Percentiles rank a stretch among this genome's conserved stretches.
Evolutionary conservation across 495 filamentous ascomycete genomes (phyloP).

Genomic region (Podospora pseudopauciseta): DNA sequence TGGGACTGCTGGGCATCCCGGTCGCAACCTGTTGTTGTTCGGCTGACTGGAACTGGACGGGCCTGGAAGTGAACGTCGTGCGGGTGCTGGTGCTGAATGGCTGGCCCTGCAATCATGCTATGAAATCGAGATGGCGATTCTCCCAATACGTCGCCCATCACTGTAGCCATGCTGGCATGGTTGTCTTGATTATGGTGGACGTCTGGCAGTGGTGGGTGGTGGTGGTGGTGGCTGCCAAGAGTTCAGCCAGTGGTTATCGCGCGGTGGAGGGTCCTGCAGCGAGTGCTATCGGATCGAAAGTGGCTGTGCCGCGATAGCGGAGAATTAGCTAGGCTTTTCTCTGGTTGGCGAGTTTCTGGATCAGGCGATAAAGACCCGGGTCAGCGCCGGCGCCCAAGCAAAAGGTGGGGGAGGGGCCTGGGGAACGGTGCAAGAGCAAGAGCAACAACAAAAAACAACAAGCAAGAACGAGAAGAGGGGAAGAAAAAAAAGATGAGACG

Average conservation of each 20-base stretch:
- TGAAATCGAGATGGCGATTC: constrained; percentile 46
- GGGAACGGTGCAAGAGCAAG: not conserved
- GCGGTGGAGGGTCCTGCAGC: constrained; percentile 12
- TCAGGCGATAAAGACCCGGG: constrained; percentile 34
- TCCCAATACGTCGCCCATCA: constrained; percentile 47
- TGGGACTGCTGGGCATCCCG: constrained; percentile 30
- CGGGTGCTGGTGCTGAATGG: constrained; percentile 29
- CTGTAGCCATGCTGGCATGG: constrained; percentile 45
- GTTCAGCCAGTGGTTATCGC: constrained; percentile 19
- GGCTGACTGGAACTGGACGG: constrained; percentile 38
- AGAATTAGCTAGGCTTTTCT: constrained; percentile 28
- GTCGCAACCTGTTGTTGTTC: constrained; percentile 32
- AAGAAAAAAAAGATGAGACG: not conserved
- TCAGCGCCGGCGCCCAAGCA: constrained; percentile 9
- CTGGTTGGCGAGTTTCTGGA: constrained; percentile 18
- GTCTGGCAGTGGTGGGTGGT: not conserved
- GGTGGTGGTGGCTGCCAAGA: constrained; percentile 13
- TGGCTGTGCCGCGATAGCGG: constrained; percentile 31
- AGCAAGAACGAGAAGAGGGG: not conserved
- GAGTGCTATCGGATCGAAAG: constrained; percentile 18
- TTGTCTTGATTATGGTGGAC: constrained; percentile 8
- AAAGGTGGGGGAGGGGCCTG: not conserved
- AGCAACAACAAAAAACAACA: constrained; percentile 2
- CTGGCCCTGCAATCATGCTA: constrained; percentile 41
- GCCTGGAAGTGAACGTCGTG: constrained; percentile 40